These are phyloP conservation scores for Piper betle DNA, from an alignment of 164 flowering plant genomes.

Conservation along the genomic window DNA sequence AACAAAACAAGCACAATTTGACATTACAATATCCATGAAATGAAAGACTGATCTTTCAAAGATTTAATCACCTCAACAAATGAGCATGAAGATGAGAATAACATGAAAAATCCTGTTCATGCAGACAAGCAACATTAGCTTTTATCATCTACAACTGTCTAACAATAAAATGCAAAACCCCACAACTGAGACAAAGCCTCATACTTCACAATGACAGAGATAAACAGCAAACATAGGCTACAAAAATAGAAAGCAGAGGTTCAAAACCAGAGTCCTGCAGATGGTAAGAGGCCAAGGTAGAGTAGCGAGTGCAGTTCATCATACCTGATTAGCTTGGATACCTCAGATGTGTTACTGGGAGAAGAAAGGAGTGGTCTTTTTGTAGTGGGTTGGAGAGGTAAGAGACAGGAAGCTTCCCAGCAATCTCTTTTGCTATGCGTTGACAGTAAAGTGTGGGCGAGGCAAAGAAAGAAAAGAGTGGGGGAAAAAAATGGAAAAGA, in stretches of 20 bases:
- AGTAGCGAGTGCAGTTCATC: neutral
- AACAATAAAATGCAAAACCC: neutral
- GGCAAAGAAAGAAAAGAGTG: constrained; percentile 2
- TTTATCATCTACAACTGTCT: neutral
- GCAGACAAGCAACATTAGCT: too few species aligned
- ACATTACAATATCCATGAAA: too few species aligned
- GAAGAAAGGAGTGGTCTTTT: constrained; percentile 4
- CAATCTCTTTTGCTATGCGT: constrained; percentile 28
- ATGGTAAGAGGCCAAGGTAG: constrained; percentile 2
- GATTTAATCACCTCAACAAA: neutral
- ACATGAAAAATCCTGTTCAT: neutral
- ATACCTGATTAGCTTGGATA: neutral
- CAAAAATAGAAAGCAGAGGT: too few species aligned
- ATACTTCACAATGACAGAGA: neutral
- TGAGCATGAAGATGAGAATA: neutral
- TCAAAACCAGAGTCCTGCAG: neutral
- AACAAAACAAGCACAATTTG: neutral
- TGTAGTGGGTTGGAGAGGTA: constrained; percentile 6
- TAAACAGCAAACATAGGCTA: neutral
- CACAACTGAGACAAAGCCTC: neutral
- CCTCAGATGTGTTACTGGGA: neutral
- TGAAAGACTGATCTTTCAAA: neutral
- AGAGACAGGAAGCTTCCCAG: constrained; percentile 17
- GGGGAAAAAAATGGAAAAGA: neutral
- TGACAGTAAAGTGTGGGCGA: constrained; percentile 9